Conservation (phyloP, 2,329 filamentous ascomycete genomes). For the Cladophialophora psammophila region DNA sequence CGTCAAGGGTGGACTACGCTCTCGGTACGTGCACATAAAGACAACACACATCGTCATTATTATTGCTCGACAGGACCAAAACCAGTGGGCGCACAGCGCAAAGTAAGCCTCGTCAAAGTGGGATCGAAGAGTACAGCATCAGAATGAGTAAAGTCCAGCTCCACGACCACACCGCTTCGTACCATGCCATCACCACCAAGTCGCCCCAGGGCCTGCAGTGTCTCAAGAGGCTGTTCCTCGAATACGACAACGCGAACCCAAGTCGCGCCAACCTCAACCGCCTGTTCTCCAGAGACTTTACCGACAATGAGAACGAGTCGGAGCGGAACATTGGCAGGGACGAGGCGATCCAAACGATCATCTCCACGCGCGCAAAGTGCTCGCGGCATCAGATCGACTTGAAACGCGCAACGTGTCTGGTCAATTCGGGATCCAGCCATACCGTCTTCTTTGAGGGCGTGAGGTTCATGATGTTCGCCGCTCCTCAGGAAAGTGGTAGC, state of each 20-base stretch:
- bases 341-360: constrained; percentile 29
- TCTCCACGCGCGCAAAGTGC: constrained; percentile 20
- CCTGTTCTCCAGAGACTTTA: constrained; percentile 26
- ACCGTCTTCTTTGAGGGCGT: constrained; percentile 31
- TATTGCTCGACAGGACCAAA: too few species aligned
- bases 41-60: too few species aligned
- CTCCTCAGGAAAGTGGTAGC: background rate
- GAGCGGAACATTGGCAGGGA: constrained; percentile 26
- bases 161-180: constrained; percentile 26
- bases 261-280: constrained; percentile 17
- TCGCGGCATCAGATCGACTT: constrained; percentile 29
- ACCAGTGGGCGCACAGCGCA: too few species aligned
- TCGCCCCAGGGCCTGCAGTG: constrained; percentile 30
- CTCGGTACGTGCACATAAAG: too few species aligned
- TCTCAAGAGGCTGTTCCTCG: constrained; percentile 27
- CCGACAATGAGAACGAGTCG: constrained; percentile 32
- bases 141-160: constrained; percentile 28
- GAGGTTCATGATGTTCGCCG: constrained; percentile 25
- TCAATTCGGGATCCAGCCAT: constrained; percentile 20
- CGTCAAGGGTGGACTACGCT: too few species aligned
- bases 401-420: constrained; percentile 29
- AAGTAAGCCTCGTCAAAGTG: too few species aligned
- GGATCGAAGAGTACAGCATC: background rate
- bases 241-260: constrained; percentile 25
- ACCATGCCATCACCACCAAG: constrained; percentile 31